These are phyloP conservation scores for Fomitopsis pulvina DNA, from an alignment of 768 basidiomycete species.

Conservation along the genomic window DNA sequence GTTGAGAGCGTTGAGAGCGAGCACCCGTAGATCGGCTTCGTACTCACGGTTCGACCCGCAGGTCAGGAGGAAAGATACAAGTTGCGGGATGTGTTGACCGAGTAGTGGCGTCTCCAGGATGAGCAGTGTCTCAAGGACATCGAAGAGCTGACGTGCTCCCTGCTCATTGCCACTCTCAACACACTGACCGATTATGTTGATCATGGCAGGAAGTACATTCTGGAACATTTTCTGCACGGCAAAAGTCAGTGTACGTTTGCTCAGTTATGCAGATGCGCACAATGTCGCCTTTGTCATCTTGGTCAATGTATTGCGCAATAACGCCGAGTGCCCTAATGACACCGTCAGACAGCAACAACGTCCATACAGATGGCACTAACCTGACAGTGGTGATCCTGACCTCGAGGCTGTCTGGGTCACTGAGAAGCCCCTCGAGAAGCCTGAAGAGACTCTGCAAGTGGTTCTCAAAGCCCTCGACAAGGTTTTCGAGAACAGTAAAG, in stretches of 20 bases:
- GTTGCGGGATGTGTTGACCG: conserved; percentile 78
- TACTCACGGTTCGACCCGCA: conserved; percentile 74
- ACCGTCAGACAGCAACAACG: not conserved
- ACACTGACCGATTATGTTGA: conserved; percentile 79
- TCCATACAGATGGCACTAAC: conserved; percentile 31
- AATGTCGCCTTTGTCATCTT: conserved; percentile 81
- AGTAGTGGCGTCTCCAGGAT: conserved; percentile 96
- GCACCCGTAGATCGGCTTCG: conserved; percentile 77
- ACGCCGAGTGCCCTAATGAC: conserved; percentile 77
- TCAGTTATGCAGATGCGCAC: conserved; percentile 51
- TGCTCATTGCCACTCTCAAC: conserved; percentile 75
- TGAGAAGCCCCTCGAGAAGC: conserved; percentile 65
- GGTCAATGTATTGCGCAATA: conserved; percentile 87
- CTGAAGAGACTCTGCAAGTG: conserved; percentile 71
- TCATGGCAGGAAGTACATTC: conserved; percentile 78
- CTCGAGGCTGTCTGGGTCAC: conserved; percentile 81
- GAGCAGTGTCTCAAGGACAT: conserved; percentile 91
- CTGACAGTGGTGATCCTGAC: conserved; percentile 87
- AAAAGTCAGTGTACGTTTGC: not conserved
- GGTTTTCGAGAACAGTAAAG: conserved; percentile 85
- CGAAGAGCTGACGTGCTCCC: conserved; percentile 84
- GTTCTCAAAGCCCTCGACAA: conserved; percentile 84
- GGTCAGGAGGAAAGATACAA: conserved; percentile 82
- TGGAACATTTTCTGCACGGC: conserved; percentile 74
- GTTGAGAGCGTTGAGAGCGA: conserved; percentile 87